Conservation (phyloP, 2,329 filamentous ascomycete species). For the Neopestalotiopsis sp. region DNA sequence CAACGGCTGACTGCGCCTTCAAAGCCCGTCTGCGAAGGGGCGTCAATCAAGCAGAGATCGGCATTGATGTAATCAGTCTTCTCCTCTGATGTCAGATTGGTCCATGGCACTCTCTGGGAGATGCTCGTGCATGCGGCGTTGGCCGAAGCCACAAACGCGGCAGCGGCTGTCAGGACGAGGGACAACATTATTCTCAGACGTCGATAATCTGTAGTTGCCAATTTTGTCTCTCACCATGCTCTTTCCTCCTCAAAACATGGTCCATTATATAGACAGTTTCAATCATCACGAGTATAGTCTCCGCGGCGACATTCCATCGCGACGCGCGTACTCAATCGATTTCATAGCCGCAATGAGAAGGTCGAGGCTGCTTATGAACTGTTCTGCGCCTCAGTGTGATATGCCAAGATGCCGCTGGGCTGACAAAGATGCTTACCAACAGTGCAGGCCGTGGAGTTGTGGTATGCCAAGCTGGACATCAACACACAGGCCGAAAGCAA, state of each 20-base stretch:
- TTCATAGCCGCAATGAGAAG: neutral
- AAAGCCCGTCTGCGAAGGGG: neutral
- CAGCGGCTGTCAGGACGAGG: neutral
- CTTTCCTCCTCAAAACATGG: too few species aligned
- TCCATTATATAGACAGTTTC: neutral
- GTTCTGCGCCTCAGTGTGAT: neutral
- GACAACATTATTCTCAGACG: neutral
- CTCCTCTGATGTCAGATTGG: constrained; percentile 5
- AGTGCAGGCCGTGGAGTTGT: neutral
- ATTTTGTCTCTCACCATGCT: too few species aligned
- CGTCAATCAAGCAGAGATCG: neutral
- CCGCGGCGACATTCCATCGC: neutral
- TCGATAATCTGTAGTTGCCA: neutral
- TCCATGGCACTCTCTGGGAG: neutral
- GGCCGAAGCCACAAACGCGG: neutral
- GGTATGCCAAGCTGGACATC: neutral
- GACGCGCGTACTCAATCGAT: constrained; percentile 3
- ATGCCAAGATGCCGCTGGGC: neutral
- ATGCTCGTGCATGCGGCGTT: neutral
- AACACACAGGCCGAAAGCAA: neutral
- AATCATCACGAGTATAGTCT: neutral
- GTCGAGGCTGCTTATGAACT: neutral
- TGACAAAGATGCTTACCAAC: constrained; percentile 9
- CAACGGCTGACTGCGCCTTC: neutral
- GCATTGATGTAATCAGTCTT: constrained; percentile 10